phyloP scores from a whole-genome alignment of 2,329 filamentous ascomycete genomes.

The Septoria petroselini region DNA sequence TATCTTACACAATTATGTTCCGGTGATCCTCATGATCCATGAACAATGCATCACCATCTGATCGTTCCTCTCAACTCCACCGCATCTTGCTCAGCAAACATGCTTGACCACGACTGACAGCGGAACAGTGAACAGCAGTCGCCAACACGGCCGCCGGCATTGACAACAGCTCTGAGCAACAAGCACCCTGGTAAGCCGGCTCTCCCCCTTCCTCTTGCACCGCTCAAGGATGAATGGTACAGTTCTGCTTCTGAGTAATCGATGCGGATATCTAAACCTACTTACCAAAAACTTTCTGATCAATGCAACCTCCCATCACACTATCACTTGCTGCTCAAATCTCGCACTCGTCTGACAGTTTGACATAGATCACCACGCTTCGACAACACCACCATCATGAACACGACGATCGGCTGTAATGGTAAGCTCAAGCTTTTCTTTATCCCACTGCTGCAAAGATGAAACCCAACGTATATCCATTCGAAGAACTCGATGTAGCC shows the following conservation, averaged over 20 bases:
- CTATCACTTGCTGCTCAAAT: background rate
- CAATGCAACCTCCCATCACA: slow-evolving; percentile 11
- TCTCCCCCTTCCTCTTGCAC: slow-evolving; percentile 2
- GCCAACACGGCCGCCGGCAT: background rate
- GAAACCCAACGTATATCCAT: slow-evolving; percentile 43
- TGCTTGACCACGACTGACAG: background rate
- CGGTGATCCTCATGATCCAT: slow-evolving; percentile 39
- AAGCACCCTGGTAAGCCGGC: slow-evolving; percentile 18
- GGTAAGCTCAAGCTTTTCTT: background rate
- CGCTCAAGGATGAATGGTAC: slow-evolving; percentile 40
- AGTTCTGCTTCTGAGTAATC: slow-evolving; percentile 43
- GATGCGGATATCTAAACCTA: slow-evolving; percentile 39
- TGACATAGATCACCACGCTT: background rate
- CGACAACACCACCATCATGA: background rate
- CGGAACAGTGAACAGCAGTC: background rate
- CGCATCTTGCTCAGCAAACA: background rate
- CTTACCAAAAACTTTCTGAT: slow-evolving; percentile 42
- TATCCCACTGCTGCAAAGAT: slow-evolving; percentile 28
- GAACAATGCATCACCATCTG: slow-evolving; percentile 46
- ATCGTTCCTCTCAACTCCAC: slow-evolving; percentile 29
- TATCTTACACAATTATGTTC: slow-evolving; percentile 37
- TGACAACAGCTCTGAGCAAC: background rate
- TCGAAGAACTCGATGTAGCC: slow-evolving; percentile 40
- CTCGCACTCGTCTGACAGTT: slow-evolving; percentile 1
- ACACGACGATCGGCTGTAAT: background rate